phyloP scores from a whole-genome alignment of 768 basidiomycete species.

The Galerina sulciceps region DNA sequence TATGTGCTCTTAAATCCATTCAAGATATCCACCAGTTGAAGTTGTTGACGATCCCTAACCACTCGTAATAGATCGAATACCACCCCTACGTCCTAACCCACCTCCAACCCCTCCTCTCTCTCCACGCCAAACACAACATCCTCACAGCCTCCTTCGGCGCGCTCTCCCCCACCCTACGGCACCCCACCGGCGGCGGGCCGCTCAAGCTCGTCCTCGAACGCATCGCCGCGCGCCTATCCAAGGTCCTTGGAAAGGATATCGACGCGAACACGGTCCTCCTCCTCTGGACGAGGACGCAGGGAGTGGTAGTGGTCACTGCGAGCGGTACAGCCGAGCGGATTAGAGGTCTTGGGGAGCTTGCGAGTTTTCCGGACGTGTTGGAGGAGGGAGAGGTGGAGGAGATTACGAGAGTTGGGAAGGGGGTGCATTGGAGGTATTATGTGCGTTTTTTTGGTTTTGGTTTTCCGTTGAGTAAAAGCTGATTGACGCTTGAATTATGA shows the following conservation, averaged over 20 bases:
- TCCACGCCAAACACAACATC: constrained; percentile 41
- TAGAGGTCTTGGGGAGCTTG: constrained; percentile 30
- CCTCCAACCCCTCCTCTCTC: constrained; percentile 34
- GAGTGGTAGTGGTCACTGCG: constrained; percentile 34
- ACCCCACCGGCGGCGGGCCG: constrained; percentile 39
- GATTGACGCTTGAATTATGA: background rate
- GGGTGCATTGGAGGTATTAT: constrained; percentile 37
- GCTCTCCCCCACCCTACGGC: constrained; percentile 39
- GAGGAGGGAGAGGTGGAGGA: constrained; percentile 35
- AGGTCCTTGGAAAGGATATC: constrained; percentile 20
- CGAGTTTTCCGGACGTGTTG: constrained; percentile 31
- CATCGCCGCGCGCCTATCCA: constrained; percentile 33
- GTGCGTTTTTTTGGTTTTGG: constrained; percentile 20
- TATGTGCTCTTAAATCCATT: background rate
- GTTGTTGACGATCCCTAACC: no score
- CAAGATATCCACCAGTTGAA: background rate
- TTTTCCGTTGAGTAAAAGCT: background rate
- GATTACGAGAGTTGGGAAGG: constrained; percentile 37
- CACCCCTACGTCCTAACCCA: constrained; percentile 38
- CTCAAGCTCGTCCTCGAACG: constrained; percentile 39
- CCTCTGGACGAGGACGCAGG: constrained; percentile 36
- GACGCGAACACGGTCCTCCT: constrained; percentile 30
- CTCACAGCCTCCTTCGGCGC: constrained; percentile 40
- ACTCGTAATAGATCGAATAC: constrained; percentile 33
- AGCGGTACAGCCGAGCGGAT: constrained; percentile 36